Percentiles rank a stretch among this genome's conserved stretches.
Conservation (phyloP, 176 grass and related monocot genomes). For the Avena atlantica region DNA sequence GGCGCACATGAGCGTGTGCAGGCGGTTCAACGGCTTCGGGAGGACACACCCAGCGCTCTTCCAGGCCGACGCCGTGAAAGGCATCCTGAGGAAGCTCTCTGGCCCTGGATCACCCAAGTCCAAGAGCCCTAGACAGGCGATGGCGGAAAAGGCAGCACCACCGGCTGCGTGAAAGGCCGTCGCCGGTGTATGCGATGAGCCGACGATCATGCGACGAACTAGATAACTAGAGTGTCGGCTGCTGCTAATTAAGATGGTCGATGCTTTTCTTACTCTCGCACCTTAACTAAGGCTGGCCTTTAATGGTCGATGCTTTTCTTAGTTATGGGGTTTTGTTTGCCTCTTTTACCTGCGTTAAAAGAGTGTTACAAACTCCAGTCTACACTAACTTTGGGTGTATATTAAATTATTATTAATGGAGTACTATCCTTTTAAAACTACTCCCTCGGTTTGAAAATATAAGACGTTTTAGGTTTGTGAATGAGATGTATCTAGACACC, state of each 20-base stretch:
- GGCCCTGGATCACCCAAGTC: constrained; percentile 19
- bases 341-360: background rate
- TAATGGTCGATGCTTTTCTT: too few relatives aligned
- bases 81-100: constrained; percentile 76
- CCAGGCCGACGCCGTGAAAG: constrained; percentile 77
- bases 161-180: constrained; percentile 56
- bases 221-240: too few relatives aligned
- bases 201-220: constrained; percentile 27
- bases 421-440: background rate
- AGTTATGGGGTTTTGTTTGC: constrained; percentile 35
- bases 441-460: too few relatives aligned
- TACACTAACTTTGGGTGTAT: too few relatives aligned
- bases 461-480: too few relatives aligned
- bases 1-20: constrained; percentile 66
- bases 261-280: too few relatives aligned
- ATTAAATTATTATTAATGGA: too few relatives aligned
- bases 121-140: constrained; percentile 21
- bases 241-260: too few relatives aligned
- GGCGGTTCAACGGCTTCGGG: constrained; percentile 66
- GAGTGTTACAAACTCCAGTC: background rate
- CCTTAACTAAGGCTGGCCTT: too few relatives aligned
- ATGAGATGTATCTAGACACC: too few relatives aligned
- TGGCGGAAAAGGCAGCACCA: background rate
- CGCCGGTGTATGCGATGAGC: constrained; percentile 36
- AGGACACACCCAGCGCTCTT: constrained; percentile 68